A percentile compares a stretch with the other conserved stretches of the same genome.
phyloP scores from a whole-genome alignment of 2,329 filamentous ascomycete species.

The Cladophialophora bantiana region DNA sequence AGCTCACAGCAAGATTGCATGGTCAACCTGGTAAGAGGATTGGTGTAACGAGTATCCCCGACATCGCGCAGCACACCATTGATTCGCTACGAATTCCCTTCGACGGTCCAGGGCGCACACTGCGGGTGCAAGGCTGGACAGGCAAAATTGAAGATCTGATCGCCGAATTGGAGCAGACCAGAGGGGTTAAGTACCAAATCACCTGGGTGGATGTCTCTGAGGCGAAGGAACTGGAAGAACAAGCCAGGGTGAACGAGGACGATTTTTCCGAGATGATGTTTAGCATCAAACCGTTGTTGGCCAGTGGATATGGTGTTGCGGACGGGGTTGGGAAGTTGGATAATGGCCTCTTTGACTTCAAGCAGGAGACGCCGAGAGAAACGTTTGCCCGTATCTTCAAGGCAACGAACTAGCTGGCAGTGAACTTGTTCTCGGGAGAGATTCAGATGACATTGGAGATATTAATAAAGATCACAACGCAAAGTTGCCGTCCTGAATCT shows the following conservation, averaged over 20 bases:
- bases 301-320: conserved; percentile 26
- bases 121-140: conserved; percentile 29
- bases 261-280: conserved; percentile 24
- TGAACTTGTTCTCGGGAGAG: background rate
- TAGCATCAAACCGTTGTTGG: conserved; percentile 26
- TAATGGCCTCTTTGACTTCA: conserved; percentile 18
- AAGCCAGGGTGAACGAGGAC: conserved; percentile 20
- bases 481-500: background rate
- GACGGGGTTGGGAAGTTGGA: conserved; percentile 25
- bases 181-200: conserved; percentile 15
- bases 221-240: conserved; percentile 23
- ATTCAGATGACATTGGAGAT: background rate
- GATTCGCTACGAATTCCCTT: conserved; percentile 19
- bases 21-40: conserved; percentile 18
- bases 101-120: conserved; percentile 16
- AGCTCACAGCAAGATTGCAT: conserved; percentile 18
- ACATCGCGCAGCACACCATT: conserved; percentile 23
- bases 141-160: conserved; percentile 25
- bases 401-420: background rate
- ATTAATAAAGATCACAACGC: background rate
- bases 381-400: conserved; percentile 22
- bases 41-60: conserved; percentile 27
- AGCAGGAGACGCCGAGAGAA: conserved; percentile 16
- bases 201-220: conserved; percentile 16
- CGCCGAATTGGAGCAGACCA: conserved; percentile 14